Conservation (phyloP, 2,329 filamentous ascomycete genomes). For the Aspergillus texensis region DNA sequence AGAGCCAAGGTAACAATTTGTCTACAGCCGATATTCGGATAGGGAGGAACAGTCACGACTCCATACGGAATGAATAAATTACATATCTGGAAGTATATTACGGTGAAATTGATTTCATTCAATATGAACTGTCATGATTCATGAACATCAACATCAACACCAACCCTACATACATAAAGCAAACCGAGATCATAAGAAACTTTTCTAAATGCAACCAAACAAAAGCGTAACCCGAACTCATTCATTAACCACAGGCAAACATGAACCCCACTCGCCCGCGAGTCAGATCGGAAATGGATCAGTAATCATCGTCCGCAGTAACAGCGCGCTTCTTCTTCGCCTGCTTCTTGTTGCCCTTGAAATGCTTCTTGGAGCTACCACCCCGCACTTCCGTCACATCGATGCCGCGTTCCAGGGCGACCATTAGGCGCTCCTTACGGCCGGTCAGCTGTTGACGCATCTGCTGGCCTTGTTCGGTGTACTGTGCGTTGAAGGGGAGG, state of each 20-base stretch:
- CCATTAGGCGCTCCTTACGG: slow-evolving; percentile 75
- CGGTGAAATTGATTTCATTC: slow-evolving; percentile 3
- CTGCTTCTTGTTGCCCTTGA: slow-evolving; percentile 44
- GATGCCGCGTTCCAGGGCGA: slow-evolving; percentile 81
- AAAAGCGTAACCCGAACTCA: background rate
- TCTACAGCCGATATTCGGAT: background rate
- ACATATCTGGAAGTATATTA: background rate
- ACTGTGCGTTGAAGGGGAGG: slow-evolving; percentile 87
- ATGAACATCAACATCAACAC: slow-evolving; percentile 1
- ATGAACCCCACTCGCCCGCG: slow-evolving; percentile 22
- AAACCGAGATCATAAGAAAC: background rate
- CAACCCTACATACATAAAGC: background rate
- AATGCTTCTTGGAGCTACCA: slow-evolving; percentile 78
- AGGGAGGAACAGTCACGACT: background rate
- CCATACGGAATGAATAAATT: background rate
- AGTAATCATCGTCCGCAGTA: slow-evolving; percentile 34
- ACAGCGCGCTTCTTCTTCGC: slow-evolving; percentile 37
- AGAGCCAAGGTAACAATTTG: background rate
- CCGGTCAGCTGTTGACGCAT: slow-evolving; percentile 79
- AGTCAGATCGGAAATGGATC: slow-evolving; percentile 22
- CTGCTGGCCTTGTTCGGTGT: slow-evolving; percentile 74
- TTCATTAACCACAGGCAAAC: slow-evolving; percentile 11
- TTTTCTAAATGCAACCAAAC: background rate
- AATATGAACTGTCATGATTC: slow-evolving; percentile 1
- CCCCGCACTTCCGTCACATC: slow-evolving; percentile 75